These are phyloP conservation scores for Erythrophleum fordii DNA, from an alignment of 306 rosid genomes.

Conservation along the genomic window DNA sequence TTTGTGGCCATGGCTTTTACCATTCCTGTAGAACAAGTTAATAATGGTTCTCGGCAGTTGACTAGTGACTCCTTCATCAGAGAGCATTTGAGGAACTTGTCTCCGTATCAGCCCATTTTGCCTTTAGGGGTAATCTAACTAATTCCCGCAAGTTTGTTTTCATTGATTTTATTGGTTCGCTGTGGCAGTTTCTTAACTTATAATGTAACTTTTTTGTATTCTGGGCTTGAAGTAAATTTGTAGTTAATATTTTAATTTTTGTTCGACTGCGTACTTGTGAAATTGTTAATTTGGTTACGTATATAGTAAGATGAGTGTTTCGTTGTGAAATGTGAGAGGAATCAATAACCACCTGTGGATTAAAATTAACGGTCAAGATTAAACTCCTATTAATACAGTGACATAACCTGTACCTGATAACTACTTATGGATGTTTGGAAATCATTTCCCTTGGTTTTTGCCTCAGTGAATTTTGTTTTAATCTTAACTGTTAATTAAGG, in stretches of 20 bases:
- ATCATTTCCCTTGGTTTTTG: neutral
- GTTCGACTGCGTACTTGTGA: too few species aligned
- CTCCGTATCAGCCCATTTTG: conserved; percentile 92
- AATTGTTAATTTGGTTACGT: too few species aligned
- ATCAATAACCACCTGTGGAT: neutral
- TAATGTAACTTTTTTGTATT: neutral
- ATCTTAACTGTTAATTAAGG: neutral
- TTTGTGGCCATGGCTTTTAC: conserved; percentile 63
- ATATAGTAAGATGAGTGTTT: neutral
- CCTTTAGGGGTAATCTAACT: conserved; percentile 74
- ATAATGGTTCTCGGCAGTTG: conserved; percentile 44
- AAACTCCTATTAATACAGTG: neutral
- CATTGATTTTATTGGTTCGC: neutral
- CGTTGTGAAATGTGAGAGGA: neutral
- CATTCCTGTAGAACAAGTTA: conserved; percentile 56
- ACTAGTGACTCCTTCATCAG: conserved; percentile 87
- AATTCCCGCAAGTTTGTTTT: neutral
- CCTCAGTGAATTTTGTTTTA: neutral
- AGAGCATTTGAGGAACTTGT: conserved; percentile 72
- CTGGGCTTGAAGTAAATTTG: neutral
- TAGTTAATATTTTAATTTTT: neutral
- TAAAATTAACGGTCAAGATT: neutral
- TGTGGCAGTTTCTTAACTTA: neutral
- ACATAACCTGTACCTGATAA: neutral
- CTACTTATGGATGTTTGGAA: neutral